Evolutionary conservation across 768 basidiomycete genomes (phyloP), one percentile per base, ranked within the genome.

Genomic region (Suillus plorans): DNA sequence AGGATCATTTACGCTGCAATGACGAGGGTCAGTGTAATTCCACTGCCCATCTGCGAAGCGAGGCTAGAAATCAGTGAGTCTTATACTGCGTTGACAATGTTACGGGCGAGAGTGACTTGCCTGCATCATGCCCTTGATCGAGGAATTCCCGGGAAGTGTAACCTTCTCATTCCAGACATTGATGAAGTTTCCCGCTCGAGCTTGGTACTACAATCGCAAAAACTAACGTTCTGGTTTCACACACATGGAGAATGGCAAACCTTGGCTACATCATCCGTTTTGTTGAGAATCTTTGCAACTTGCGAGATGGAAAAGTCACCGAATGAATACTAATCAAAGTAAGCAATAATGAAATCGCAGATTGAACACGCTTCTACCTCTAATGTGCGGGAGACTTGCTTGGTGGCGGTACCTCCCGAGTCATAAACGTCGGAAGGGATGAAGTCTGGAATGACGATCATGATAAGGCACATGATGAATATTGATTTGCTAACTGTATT

Each of bases 1-100:
- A 0, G 87, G 88, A 67, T 88, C 87, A 64, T 89, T 83, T 49
- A 85, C 79, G 69, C 86, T 88, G 70, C 88, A 89, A 70, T 88
- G 87, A 44, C 88, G 77, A 4, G 88, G 88, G 71, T 89, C 88
- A 1, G 88, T 89, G 65, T 81, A 86, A 69, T 84, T 85, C 74
- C 84, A 89, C 0, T 81, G 82, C 5, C 88, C 87, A 67, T 86
- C 80, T 1, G 80, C 79, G 62, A 84, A 85, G 20, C 83, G 80
- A 8, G 83, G 86, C 86, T 89, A 63, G 25, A 31, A n/a, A 57
- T 39, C 56, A 8, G 16, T 25, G 28, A 28, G 62, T 28, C 18
- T 56, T 16, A 3, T 39, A 25, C 25, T 58, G 37, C 37, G 13
- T 25, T 63, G 14, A 58, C 3, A 22, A 62, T 37, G 5, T 36